Evolutionary conservation across 225 moss, liverwort and hornwort species (phyloP).

Genomic region (Takakia lepidozioides): DNA sequence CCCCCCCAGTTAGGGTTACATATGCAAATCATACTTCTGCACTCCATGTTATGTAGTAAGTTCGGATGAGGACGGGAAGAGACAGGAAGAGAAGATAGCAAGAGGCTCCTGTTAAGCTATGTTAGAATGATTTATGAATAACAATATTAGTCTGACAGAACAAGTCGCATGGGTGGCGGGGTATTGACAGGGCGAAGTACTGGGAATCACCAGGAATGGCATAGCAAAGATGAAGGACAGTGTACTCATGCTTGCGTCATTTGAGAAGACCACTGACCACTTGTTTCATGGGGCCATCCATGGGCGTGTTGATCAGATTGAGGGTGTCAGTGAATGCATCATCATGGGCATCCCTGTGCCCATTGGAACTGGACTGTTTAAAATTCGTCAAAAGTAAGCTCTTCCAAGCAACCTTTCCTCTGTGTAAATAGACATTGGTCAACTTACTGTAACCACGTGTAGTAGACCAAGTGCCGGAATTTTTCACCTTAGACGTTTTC

Average conservation of each 20-base stretch:
- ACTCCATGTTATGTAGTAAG: no score
- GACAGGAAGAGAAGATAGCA: no score
- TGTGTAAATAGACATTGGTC: background rate
- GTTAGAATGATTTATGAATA: no score
- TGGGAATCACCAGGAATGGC: constrained; percentile 95
- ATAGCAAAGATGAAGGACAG: constrained; percentile 99
- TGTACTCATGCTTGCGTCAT: constrained; percentile 97
- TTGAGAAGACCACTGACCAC: constrained; percentile 98
- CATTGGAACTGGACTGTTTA: constrained; percentile 96
- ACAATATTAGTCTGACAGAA: background rate
- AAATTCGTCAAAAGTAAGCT: constrained; percentile 89
- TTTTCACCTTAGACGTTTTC: background rate
- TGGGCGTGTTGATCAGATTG: constrained; percentile 90
- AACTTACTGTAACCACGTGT: background rate
- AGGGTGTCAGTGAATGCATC: constrained; percentile 98
- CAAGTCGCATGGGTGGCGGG: background rate
- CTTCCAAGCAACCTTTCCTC: no score
- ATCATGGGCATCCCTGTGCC: constrained; percentile 99
- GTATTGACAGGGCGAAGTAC: constrained; percentile 78
- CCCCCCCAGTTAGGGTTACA: no score
- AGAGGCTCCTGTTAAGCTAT: no score
- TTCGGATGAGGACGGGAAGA: no score
- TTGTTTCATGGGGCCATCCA: constrained; percentile 95
- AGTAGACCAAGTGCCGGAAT: background rate
- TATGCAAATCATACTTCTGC: no score